phyloP scores from a whole-genome alignment of 2,329 filamentous ascomycete species.

The Beauveria sp. region DNA sequence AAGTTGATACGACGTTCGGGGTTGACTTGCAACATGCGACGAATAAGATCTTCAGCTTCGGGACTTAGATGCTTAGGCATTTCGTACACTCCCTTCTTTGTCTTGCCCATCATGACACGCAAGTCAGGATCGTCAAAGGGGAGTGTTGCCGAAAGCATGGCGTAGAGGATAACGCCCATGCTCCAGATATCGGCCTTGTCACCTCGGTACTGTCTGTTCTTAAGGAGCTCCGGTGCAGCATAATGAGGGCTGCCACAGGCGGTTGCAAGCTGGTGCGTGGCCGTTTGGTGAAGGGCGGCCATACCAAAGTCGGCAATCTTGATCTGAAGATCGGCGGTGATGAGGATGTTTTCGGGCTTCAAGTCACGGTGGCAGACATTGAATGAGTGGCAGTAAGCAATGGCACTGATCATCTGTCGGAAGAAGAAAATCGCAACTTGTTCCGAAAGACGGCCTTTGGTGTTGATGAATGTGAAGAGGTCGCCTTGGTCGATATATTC shows the following conservation, averaged over 20 bases:
- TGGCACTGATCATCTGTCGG: slow-evolving; percentile 83
- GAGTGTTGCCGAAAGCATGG: slow-evolving; percentile 73
- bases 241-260: slow-evolving; percentile 97
- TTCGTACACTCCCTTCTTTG: slow-evolving; percentile 51
- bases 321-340: slow-evolving; percentile 67
- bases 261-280: slow-evolving; percentile 71
- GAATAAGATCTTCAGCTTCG: slow-evolving; percentile 72
- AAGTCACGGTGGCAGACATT: slow-evolving; percentile 94
- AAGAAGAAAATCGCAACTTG: slow-evolving; percentile 78
- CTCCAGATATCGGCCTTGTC: slow-evolving; percentile 92
- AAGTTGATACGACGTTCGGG: slow-evolving; percentile 74
- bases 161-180: slow-evolving; percentile 81
- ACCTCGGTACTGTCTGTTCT: slow-evolving; percentile 69
- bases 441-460: slow-evolving; percentile 66
- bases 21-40: slow-evolving; percentile 69
- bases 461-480: slow-evolving; percentile 78
- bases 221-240: slow-evolving; percentile 85
- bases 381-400: slow-evolving; percentile 88
- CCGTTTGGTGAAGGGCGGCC: slow-evolving; percentile 81
- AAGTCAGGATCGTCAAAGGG: slow-evolving; percentile 71
- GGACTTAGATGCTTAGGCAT: slow-evolving; percentile 55
- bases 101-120: slow-evolving; percentile 52
- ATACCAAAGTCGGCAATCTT: slow-evolving; percentile 98
- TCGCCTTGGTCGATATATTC: slow-evolving; percentile 79
- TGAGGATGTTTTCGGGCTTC: slow-evolving; percentile 93